Evolutionary conservation across 2,329 filamentous ascomycete species (phyloP).

Genomic region (Rhynchosporium agropyri): DNA sequence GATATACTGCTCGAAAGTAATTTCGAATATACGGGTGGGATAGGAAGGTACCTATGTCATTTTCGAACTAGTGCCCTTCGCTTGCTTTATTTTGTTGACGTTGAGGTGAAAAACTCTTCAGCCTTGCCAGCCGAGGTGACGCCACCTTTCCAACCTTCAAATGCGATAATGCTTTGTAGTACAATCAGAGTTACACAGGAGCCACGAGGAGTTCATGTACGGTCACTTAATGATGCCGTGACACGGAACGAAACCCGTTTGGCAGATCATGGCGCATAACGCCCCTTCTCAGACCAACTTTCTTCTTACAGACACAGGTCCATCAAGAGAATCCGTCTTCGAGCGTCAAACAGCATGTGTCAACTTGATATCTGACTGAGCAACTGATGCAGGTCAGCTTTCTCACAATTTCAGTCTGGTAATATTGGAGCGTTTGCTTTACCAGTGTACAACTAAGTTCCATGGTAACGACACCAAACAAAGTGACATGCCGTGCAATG

Average conservation of each 20-base stretch:
- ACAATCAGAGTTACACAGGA: slow-evolving; percentile 7
- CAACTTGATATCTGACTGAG: background rate
- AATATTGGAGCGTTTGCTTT: background rate
- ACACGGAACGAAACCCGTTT: background rate
- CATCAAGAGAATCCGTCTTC: background rate
- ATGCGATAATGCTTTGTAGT: slow-evolving; percentile 9
- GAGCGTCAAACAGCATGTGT: background rate
- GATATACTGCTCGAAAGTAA: background rate
- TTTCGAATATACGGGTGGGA: background rate
- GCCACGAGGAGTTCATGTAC: slow-evolving; percentile 11
- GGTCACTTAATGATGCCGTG: slow-evolving; percentile 9
- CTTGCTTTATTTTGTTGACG: slow-evolving; percentile 8
- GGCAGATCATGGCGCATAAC: background rate
- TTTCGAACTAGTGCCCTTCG: background rate
- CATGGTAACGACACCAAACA: background rate
- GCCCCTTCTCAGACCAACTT: background rate
- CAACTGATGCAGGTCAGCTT: background rate
- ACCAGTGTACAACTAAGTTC: slow-evolving; percentile 1
- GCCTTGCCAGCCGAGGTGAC: slow-evolving; percentile 18
- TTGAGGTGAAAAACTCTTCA: background rate
- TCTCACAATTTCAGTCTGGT: background rate
- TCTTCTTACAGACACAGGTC: background rate
- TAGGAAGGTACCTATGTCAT: background rate
- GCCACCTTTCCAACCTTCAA: slow-evolving; percentile 2
- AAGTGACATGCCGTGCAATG: background rate